Evolutionary conservation across 495 filamentous ascomycete genomes (phyloP).

Genomic region (Aspergillus sclerotiicarbonarius): DNA sequence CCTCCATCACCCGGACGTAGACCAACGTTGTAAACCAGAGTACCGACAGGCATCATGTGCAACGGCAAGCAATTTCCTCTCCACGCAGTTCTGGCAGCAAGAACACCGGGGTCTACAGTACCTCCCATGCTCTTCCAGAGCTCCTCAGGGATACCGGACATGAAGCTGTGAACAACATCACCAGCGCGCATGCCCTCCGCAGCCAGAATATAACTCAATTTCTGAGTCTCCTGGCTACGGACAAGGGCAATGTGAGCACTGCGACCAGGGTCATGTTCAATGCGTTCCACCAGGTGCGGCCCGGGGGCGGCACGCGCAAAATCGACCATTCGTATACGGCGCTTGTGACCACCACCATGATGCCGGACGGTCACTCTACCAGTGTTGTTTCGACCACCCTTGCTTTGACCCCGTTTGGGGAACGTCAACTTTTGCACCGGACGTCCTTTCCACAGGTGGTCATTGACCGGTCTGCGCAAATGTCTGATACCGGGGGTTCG

Average conservation of each 20-base stretch:
- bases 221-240: slow-evolving; percentile 55
- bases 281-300: slow-evolving; percentile 82
- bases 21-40: slow-evolving; percentile 85
- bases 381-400: slow-evolving; percentile 87
- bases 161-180: slow-evolving; percentile 87
- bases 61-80: slow-evolving; percentile 93
- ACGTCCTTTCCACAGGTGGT: slow-evolving; percentile 92
- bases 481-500: slow-evolving; percentile 93
- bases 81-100: slow-evolving; percentile 90
- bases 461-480: slow-evolving; percentile 86
- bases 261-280: slow-evolving; percentile 92
- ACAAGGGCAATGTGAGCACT: slow-evolving; percentile 91
- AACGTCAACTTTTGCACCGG: slow-evolving; percentile 81
- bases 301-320: slow-evolving; percentile 74
- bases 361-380: slow-evolving; percentile 86
- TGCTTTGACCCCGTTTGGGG: slow-evolving; percentile 83
- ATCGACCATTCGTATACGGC: slow-evolving; percentile 87
- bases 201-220: slow-evolving; percentile 81
- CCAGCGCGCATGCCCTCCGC: slow-evolving; percentile 90
- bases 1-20: slow-evolving; percentile 67
- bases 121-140: slow-evolving; percentile 89
- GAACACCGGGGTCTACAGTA: slow-evolving; percentile 83
- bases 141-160: slow-evolving; percentile 79
- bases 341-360: slow-evolving; percentile 84
- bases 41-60: slow-evolving; percentile 91